Evolutionary conservation across 331 rosid species (phyloP).

Genomic region (Prunus yedoensis): DNA sequence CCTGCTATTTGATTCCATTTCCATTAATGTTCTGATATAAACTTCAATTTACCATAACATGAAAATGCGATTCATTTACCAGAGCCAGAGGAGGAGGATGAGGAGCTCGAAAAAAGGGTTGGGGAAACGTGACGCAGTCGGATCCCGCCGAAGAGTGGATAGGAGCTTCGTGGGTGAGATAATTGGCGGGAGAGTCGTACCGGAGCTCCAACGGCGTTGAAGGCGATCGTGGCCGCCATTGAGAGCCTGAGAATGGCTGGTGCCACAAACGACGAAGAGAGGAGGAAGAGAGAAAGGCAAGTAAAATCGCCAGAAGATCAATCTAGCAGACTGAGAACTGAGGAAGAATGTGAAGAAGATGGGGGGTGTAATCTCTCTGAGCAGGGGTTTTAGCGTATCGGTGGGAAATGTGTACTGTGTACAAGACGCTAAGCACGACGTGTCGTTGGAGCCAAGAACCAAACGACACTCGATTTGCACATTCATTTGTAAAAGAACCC

Average conservation of each 20-base stretch:
- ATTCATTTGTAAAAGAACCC: too few relatives aligned
- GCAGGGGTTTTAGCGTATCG: not conserved
- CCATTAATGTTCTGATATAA: not conserved
- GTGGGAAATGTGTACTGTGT: too few relatives aligned
- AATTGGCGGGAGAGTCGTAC: slow-evolving; percentile 25
- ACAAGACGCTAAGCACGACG: not conserved
- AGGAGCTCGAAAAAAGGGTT: slow-evolving; percentile 12
- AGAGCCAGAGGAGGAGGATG: slow-evolving; percentile 14
- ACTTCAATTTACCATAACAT: not conserved
- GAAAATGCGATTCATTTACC: slow-evolving; percentile 19
- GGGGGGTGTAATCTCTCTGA: not conserved
- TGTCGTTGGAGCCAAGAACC: too few relatives aligned
- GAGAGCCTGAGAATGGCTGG: slow-evolving; percentile 17
- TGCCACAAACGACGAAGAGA: not conserved
- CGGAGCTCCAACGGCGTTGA: slow-evolving; percentile 32
- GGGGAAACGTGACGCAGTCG: not conserved
- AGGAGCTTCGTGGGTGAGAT: slow-evolving; percentile 17
- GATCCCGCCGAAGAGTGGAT: slow-evolving; percentile 25
- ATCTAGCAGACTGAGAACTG: not conserved
- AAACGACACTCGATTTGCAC: too few relatives aligned
- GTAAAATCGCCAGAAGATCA: slow-evolving; percentile 18
- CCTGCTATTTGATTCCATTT: slow-evolving; percentile 21
- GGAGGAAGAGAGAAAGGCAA: not conserved
- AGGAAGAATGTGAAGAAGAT: not conserved
- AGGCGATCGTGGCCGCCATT: slow-evolving; percentile 39